A percentile compares a stretch with the other conserved stretches of the same genome.
phyloP scores from a whole-genome alignment of 768 basidiomycete species.

The Kwoniella bestiolae region DNA sequence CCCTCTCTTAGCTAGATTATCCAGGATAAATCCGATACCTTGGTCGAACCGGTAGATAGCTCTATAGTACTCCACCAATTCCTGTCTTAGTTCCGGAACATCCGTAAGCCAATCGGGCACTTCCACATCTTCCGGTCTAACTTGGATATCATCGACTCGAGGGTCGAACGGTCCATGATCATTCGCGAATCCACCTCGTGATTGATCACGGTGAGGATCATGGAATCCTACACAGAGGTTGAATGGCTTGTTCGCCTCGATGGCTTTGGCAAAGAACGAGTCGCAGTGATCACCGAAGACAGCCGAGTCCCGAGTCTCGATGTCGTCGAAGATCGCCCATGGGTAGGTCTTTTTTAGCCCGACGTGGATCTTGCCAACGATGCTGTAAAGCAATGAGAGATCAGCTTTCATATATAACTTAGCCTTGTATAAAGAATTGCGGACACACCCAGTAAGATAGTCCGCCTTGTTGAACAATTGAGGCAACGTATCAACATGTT shows the following conservation, averaged over 20 bases:
- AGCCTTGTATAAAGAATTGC: too few species aligned
- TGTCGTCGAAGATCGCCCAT: slow-evolving; percentile 26
- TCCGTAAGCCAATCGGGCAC: slow-evolving; percentile 29
- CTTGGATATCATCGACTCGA: slow-evolving; percentile 6
- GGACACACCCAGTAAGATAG: slow-evolving; percentile 22
- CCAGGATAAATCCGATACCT: slow-evolving; percentile 31
- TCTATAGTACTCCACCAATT: slow-evolving; percentile 30
- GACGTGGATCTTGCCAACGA: slow-evolving; percentile 36
- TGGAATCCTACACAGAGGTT: slow-evolving; percentile 28
- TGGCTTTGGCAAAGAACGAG: slow-evolving; percentile 25
- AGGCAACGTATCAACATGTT: slow-evolving; percentile 27
- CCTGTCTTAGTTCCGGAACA: slow-evolving; percentile 20
- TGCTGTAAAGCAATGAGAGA: neutral
- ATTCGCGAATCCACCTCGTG: slow-evolving; percentile 33
- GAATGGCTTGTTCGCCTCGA: slow-evolving; percentile 27
- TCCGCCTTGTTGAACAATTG: slow-evolving; percentile 27
- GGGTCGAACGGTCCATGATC: slow-evolving; percentile 10
- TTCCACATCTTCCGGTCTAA: slow-evolving; percentile 13
- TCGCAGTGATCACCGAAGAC: slow-evolving; percentile 27
- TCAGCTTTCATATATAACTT: too few species aligned
- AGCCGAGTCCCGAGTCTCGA: slow-evolving; percentile 23
- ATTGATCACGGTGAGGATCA: slow-evolving; percentile 33
- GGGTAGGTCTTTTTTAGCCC: slow-evolving; percentile 28
- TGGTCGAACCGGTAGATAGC: slow-evolving; percentile 35
- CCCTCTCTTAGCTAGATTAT: slow-evolving; percentile 14